Evolutionary conservation across 176 grass and related monocot genomes (phyloP), one percentile per base, ranked within the genome.

Genomic region (Carex cristatella): DNA sequence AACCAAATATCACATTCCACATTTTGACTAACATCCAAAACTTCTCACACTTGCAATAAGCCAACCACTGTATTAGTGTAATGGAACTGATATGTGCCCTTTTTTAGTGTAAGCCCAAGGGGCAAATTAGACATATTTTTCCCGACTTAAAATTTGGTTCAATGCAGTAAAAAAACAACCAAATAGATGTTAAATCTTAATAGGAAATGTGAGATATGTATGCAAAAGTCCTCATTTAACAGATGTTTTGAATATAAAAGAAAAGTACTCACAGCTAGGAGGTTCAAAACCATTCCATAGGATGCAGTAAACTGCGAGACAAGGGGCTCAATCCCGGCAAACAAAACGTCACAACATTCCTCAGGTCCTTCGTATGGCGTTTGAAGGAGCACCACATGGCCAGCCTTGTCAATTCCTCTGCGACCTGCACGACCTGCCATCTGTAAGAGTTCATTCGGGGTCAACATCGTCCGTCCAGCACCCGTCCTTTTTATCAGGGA

Each of bases 271-370:
- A 98, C 93, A 40, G 95, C 93, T 79, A 98, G 91, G 37, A 98
- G 93, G 88, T 98, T 98, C 90, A 98, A 92, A 92, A 98, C 95
- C 95, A 98, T 95, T 67, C 95, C 95, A 83, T 98, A 98, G 68
- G 95, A 98, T 68, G 95, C 93, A 1, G 91, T 98, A 87, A 98
- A 98, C 84, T 98, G 95, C 71, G 95, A 98, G 84, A 93, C 93
- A 90, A 98, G 92, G 71, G 95, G 95, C 71, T 95, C 93, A 85
- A 98, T 85, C 56, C 89, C 93, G 66, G 92, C 87, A 90, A 92
- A 95, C 72, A 98, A 89, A 85, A 98, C 59, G 2, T 95, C 93
- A 67, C 91, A 98, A 65, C 89, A 91, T 79, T 98, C 93, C 84
- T 95, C 89, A 65, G 93, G 88, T 77, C 93, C 95, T 83, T 93